Evolutionary conservation across 2,329 filamentous ascomycete genomes (phyloP).

Genomic region (Nemania diffusa): DNA sequence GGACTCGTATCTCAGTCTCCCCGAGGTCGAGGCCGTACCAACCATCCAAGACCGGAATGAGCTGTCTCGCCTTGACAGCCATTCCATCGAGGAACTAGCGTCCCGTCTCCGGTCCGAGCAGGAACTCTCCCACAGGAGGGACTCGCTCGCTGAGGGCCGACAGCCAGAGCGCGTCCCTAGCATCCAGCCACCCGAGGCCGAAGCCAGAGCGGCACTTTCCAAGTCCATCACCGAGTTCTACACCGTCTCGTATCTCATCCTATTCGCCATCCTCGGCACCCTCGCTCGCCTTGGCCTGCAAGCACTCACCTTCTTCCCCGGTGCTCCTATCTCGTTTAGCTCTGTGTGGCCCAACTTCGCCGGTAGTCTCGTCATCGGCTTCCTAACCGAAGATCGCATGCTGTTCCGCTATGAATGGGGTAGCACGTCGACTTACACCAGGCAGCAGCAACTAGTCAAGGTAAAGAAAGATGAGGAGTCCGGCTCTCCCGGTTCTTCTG

Average conservation of each 20-base stretch:
- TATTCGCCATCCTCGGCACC: constrained; percentile 88
- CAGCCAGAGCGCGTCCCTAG: constrained; percentile 9
- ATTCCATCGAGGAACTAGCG: constrained; percentile 54
- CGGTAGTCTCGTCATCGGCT: constrained; percentile 86
- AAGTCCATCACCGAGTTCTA: constrained; percentile 69
- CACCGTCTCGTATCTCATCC: constrained; percentile 81
- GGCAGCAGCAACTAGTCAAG: constrained; percentile 46
- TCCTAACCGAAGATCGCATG: constrained; percentile 80
- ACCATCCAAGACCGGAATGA: constrained; percentile 58
- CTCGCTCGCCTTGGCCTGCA: constrained; percentile 84
- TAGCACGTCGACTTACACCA: constrained; percentile 55
- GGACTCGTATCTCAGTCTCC: constrained; percentile 55
- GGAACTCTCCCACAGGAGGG: constrained; percentile 30
- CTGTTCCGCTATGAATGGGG: constrained; percentile 79
- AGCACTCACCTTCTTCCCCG: constrained; percentile 81
- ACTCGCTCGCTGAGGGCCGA: constrained; percentile 6
- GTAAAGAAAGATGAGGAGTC: constrained; percentile 53
- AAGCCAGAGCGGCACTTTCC: constrained; percentile 53
- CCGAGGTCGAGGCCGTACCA: constrained; percentile 56
- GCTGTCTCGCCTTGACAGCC: constrained; percentile 50
- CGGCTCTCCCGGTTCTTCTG: constrained; percentile 38
- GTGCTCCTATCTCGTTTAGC: constrained; percentile 77
- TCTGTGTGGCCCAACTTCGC: constrained; percentile 89
- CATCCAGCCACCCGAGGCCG: constrained; percentile 4
- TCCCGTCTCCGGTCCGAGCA: constrained; percentile 44